Percentiles rank a stretch among this genome's conserved stretches.
These are phyloP conservation scores for Carex cristatella DNA, from an alignment of 176 grass and related monocot species.

Conservation along the genomic window DNA sequence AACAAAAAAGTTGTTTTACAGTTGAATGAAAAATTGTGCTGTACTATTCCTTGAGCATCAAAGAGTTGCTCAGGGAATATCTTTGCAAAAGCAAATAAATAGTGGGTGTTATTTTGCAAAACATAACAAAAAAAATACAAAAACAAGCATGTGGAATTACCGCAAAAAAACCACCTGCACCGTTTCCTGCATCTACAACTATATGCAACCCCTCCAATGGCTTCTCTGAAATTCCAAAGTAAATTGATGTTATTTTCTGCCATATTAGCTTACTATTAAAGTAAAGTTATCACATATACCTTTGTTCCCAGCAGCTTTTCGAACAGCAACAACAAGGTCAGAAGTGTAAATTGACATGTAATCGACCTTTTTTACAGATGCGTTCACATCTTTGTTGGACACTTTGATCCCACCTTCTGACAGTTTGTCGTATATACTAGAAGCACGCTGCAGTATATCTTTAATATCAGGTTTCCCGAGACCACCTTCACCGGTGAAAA, in stretches of 20 bases:
- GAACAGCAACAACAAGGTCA: constrained; percentile 73
- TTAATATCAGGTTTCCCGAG: constrained; percentile 88
- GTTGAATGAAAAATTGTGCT: background rate
- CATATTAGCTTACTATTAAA: background rate
- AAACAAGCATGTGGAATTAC: constrained; percentile 44
- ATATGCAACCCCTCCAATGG: constrained; percentile 88
- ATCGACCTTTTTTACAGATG: constrained; percentile 56
- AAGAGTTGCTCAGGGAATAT: background rate
- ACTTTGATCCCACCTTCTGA: constrained; percentile 34
- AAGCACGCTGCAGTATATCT: constrained; percentile 67
- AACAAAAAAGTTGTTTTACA: background rate
- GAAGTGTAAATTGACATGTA: constrained; percentile 94
- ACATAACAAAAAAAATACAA: background rate
- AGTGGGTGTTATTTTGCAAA: background rate
- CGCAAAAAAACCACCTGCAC: constrained; percentile 93
- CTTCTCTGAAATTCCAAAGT: constrained; percentile 49
- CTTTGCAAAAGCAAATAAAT: background rate
- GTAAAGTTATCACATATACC: constrained; percentile 32
- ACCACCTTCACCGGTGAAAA: constrained; percentile 90
- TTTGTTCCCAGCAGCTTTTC: constrained; percentile 72
- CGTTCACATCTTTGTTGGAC: constrained; percentile 29
- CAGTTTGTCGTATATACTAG: constrained; percentile 50
- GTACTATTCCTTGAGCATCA: background rate
- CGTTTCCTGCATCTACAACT: constrained; percentile 91
- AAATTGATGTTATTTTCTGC: background rate